Evolutionary conservation across 1,139 yeast genomes (phyloP).

Genomic region (Hansenula lynferdii): DNA sequence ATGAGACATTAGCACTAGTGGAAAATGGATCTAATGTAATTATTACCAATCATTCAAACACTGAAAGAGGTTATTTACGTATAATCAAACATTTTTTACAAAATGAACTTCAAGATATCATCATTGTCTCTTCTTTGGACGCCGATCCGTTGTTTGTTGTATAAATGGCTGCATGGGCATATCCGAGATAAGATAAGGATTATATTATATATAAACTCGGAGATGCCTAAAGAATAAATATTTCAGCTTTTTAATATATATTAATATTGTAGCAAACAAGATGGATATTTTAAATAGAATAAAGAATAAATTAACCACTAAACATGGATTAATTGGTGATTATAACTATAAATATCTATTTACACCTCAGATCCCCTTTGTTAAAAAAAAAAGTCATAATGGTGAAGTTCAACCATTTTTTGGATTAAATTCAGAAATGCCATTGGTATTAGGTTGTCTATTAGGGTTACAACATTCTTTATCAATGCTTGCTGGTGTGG

Average conservation of each 20-base stretch:
- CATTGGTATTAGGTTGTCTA: conserved; percentile 64
- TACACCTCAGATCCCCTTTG: conserved; percentile 71
- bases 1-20: conserved; percentile 68
- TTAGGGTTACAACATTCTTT: conserved; percentile 84
- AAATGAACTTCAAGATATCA: conserved; percentile 30
- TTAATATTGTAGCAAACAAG: too few species aligned
- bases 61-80: conserved; percentile 79
- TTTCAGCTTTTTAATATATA: too few species aligned
- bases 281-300: neutral
- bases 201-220: too few species aligned
- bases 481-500: conserved; percentile 88
- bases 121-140: conserved; percentile 51
- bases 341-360: conserved; percentile 76
- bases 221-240: too few species aligned
- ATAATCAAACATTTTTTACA: conserved; percentile 45
- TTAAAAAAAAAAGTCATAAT: conserved; percentile 5
- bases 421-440: conserved; percentile 74
- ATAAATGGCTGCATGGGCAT: neutral
- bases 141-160: conserved; percentile 41
- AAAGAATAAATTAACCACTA: conserved; percentile 50
- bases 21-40: conserved; percentile 76
- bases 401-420: conserved; percentile 66
- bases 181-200: neutral
- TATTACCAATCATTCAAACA: conserved; percentile 83
- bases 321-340: conserved; percentile 76